Percentiles rank a stretch among this genome's conserved stretches.
Conservation (phyloP, 164 flowering plant species). For the Paratinospora sagittata region DNA sequence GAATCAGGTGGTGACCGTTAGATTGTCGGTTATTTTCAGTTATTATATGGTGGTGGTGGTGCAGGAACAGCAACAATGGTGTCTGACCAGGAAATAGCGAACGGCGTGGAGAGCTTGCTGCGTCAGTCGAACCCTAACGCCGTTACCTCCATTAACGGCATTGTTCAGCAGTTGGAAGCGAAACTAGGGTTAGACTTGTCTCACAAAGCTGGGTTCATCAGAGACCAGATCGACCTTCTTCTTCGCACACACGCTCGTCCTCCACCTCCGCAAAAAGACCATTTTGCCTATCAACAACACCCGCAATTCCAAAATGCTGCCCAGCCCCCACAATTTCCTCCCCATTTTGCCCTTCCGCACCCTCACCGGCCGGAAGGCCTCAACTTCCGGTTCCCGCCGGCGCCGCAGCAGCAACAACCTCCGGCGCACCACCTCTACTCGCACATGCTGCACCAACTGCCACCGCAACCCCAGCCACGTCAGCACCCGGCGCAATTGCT, state of each 20-base stretch:
- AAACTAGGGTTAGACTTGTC: constrained; percentile 57
- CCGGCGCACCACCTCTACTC: constrained; percentile 2
- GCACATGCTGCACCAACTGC: background rate
- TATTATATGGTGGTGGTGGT: constrained; percentile 14
- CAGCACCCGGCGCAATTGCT: background rate
- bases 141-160: constrained; percentile 38
- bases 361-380: constrained; percentile 20
- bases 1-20: constrained; percentile 10
- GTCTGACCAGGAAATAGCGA: constrained; percentile 67
- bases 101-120: constrained; percentile 51
- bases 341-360: constrained; percentile 26
- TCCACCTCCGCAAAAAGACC: constrained; percentile 21
- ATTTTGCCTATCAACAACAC: constrained; percentile 30
- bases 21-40: constrained; percentile 16
- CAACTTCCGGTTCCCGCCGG: constrained; percentile 8
- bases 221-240: constrained; percentile 48
- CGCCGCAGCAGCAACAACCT: constrained; percentile 6
- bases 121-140: constrained; percentile 47
- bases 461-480: background rate
- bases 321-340: constrained; percentile 21
- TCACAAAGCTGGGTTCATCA: constrained; percentile 55
- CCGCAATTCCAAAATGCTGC: constrained; percentile 15
- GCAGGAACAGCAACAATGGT: constrained; percentile 31
- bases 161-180: constrained; percentile 54
- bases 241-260: constrained; percentile 25